A percentile compares a stretch with the other conserved stretches of the same genome.
Conservation (phyloP, 768 basidiomycete species). For the Termitomyces eurrhizus region DNA sequence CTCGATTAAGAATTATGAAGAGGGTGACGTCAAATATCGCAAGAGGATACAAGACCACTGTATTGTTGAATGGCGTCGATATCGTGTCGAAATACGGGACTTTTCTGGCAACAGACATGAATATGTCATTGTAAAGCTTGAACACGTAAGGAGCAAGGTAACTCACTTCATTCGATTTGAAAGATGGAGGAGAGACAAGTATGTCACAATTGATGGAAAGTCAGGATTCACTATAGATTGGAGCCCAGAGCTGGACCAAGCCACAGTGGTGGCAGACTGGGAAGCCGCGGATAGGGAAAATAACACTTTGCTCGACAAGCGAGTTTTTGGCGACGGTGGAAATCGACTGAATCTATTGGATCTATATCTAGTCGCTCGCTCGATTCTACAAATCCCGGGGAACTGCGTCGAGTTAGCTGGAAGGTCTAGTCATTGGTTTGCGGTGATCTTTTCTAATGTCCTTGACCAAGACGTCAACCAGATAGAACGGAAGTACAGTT, state of each 20-base stretch:
- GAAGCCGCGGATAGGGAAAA: not conserved
- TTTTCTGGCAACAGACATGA: not conserved
- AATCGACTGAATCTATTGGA: not conserved
- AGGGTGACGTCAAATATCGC: not conserved
- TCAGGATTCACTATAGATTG: not conserved
- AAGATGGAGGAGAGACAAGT: not conserved
- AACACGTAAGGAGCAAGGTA: not conserved
- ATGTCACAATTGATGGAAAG: not conserved
- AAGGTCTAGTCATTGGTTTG: constrained; percentile 7
- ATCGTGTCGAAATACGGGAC: not conserved
- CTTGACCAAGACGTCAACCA: not conserved
- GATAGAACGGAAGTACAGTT: not conserved
- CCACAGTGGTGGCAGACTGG: not conserved
- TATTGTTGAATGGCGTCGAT: constrained; percentile 5
- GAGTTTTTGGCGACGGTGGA: not conserved
- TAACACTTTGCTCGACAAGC: not conserved
- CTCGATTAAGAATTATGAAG: not conserved
- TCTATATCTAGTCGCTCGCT: not conserved
- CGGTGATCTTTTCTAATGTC: constrained; percentile 3
- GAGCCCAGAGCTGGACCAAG: not conserved
- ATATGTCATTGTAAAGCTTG: not conserved
- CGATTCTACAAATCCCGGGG: not conserved
- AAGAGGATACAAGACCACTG: not conserved
- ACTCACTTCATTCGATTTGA: constrained; percentile 1
- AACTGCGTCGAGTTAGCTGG: not conserved